Percentiles rank a stretch among this genome's conserved stretches.
Conservation (phyloP, 2,329 filamentous ascomycete species). For the Aspergillus vadensis region DNA sequence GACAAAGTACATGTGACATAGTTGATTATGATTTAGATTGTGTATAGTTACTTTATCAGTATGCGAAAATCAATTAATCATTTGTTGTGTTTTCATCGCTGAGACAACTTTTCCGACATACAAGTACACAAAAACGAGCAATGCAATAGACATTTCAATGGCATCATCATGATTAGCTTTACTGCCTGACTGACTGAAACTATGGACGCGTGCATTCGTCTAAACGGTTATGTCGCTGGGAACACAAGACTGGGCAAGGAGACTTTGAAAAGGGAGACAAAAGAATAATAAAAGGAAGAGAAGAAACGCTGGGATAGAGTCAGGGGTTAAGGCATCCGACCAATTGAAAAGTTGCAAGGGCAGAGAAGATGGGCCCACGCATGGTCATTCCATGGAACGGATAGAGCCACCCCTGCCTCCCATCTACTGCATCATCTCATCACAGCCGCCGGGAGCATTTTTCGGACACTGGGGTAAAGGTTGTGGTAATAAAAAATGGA, state of each 20-base stretch:
- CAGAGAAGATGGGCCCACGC: background rate
- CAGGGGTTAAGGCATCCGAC: background rate
- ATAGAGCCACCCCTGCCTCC: conserved; percentile 9
- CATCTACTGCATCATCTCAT: conserved; percentile 21
- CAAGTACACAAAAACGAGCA: conserved; percentile 9
- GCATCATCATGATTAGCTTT: conserved; percentile 20
- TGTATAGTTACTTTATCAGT: background rate
- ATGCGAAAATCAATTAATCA: background rate
- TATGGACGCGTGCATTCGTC: conserved; percentile 20
- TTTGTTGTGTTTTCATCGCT: background rate
- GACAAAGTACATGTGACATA: no score
- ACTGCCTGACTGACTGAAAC: conserved; percentile 14
- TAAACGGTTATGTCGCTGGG: conserved; percentile 17
- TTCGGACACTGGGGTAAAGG: background rate
- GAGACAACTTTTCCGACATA: conserved; percentile 7
- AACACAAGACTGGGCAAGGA: background rate
- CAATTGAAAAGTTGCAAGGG: background rate
- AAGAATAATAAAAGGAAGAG: conserved; percentile 12
- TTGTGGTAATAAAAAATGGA: conserved; percentile 14
- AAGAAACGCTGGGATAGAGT: conserved; percentile 6
- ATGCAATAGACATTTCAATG: conserved; percentile 11
- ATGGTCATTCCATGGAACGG: background rate
- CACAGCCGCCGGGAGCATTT: conserved; percentile 4
- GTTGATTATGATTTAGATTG: no score
- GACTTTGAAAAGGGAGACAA: background rate